phyloP scores from a whole-genome alignment of 495 filamentous ascomycete genomes.

The Aspergillus bridgeri region DNA sequence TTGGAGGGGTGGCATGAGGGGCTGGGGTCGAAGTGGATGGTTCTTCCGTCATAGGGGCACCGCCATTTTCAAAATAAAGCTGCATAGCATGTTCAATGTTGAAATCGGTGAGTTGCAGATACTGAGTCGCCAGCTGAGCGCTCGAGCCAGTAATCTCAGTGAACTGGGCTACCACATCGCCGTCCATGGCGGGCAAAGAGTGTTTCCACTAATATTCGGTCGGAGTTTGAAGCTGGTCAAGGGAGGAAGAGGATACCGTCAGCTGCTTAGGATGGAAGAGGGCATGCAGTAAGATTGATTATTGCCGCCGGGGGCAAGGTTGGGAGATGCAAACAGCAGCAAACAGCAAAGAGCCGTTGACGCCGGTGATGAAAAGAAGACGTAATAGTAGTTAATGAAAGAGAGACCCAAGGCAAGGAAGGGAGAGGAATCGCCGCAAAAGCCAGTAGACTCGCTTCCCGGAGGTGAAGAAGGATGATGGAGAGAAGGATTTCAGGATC shows the following conservation, averaged over 20 bases:
- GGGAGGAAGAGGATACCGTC: neutral
- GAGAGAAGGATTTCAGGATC: neutral
- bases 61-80: constrained; percentile 81
- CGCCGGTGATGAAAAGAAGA: neutral
- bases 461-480: neutral
- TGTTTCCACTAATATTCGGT: constrained; percentile 1
- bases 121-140: constrained; percentile 66
- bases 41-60: constrained; percentile 48
- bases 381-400: neutral
- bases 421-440: neutral
- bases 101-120: constrained; percentile 76
- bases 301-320: constrained; percentile 16
- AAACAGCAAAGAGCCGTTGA: constrained; percentile 20
- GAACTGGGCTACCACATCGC: constrained; percentile 46
- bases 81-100: constrained; percentile 81
- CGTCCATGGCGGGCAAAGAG: constrained; percentile 59
- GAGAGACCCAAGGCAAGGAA: constrained; percentile 3
- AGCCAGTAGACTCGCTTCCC: neutral
- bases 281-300: constrained; percentile 2
- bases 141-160: constrained; percentile 63
- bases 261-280: neutral
- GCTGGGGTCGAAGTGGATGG: constrained; percentile 30
- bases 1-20: constrained; percentile 16
- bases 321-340: constrained; percentile 37
- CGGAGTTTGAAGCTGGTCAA: neutral